These are phyloP conservation scores for Cystofilobasidium macerans DNA, from an alignment of 768 basidiomycete species.

Conservation along the genomic window DNA sequence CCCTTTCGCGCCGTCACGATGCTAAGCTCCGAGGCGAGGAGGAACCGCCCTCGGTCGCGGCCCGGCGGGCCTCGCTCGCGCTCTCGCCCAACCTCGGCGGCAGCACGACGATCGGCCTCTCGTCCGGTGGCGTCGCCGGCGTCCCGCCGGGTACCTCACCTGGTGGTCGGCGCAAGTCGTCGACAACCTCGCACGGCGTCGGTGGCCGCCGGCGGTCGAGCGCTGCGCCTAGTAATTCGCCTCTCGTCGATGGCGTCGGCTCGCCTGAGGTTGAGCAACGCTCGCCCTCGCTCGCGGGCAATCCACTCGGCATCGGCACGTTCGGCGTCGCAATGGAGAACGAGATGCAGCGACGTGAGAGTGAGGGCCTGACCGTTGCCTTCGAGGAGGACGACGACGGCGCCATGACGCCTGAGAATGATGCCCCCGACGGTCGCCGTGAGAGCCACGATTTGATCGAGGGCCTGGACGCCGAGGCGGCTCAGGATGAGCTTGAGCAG, in stretches of 20 bases:
- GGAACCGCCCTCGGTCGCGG: not conserved
- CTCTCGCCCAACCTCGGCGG: slow-evolving; percentile 20
- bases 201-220: not conserved
- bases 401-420: not conserved
- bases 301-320: slow-evolving; percentile 7
- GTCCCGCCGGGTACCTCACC: not conserved
- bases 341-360: not conserved
- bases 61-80: slow-evolving; percentile 4
- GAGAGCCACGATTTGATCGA: not conserved
- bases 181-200: not conserved
- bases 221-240: not conserved
- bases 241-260: not conserved
- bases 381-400: not conserved
- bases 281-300: not conserved
- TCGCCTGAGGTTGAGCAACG: not conserved
- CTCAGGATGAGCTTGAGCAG: not conserved
- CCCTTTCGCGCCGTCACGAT: slow-evolving; percentile 10
- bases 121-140: slow-evolving; percentile 6
- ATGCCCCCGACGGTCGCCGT: not conserved
- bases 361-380: not conserved
- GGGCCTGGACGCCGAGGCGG: slow-evolving; percentile 1
- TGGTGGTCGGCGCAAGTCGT: not conserved
- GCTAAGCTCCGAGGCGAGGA: slow-evolving; percentile 3
- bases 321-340: slow-evolving; percentile 2
- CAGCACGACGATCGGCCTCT: not conserved